Conservation (phyloP, 306 rosid genomes). For the Prinsepia uniflora region DNA sequence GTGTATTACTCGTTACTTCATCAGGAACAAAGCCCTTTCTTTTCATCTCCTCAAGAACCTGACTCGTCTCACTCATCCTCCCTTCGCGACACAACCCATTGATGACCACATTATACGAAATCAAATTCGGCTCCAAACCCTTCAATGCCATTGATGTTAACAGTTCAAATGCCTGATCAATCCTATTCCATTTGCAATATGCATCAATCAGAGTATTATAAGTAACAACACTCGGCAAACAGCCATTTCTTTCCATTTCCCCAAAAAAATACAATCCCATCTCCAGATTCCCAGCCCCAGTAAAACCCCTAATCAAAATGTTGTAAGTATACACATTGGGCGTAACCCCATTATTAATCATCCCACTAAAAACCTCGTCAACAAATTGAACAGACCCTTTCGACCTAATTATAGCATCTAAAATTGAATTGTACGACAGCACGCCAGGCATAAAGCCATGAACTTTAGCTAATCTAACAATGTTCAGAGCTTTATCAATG, state of each 20-base stretch:
- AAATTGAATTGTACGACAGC: constrained; percentile 61
- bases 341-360: constrained; percentile 50
- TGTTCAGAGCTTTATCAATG: constrained; percentile 42
- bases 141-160: constrained; percentile 45
- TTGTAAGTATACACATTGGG: constrained; percentile 76
- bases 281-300: constrained; percentile 44
- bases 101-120: constrained; percentile 68
- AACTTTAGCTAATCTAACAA: constrained; percentile 46
- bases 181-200: constrained; percentile 45
- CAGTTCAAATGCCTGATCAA: constrained; percentile 51
- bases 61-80: constrained; percentile 48
- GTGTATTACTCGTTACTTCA: constrained; percentile 71
- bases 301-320: constrained; percentile 68
- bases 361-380: constrained; percentile 48
- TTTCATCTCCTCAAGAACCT: constrained; percentile 58
- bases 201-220: constrained; percentile 68
- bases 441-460: constrained; percentile 61
- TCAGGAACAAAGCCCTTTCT: constrained; percentile 55
- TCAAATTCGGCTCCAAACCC: constrained; percentile 67
- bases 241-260: constrained; percentile 67
- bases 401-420: constrained; percentile 46
- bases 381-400: constrained; percentile 38
- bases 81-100: constrained; percentile 72
- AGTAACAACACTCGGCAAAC: constrained; percentile 70
- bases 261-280: constrained; percentile 43